These are phyloP conservation scores for Sutorius australiensis DNA, from an alignment of 768 basidiomycete species.

Conservation along the genomic window DNA sequence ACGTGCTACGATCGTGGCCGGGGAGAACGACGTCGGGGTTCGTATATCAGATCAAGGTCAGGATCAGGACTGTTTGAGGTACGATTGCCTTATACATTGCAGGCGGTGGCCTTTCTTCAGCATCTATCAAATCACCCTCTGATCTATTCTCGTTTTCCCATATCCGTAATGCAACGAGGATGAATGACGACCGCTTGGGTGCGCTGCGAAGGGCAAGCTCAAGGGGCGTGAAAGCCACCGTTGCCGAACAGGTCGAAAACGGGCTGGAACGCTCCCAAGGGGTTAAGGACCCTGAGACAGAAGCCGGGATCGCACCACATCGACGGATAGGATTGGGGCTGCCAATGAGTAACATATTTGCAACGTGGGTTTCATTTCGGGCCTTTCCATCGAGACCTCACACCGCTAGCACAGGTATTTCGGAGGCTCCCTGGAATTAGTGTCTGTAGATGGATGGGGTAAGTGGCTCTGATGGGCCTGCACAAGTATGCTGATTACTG, in stretches of 20 bases:
- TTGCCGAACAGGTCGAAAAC: conserved; percentile 66
- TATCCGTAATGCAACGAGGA: conserved; percentile 65
- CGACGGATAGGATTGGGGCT: conserved; percentile 76
- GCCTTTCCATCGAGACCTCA: background rate
- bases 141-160: conserved; percentile 92
- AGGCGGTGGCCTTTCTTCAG: conserved; percentile 69
- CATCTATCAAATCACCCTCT: conserved; percentile 56
- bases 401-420: conserved; percentile 54
- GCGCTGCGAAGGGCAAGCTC: conserved; percentile 62
- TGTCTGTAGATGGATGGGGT: conserved; percentile 85
- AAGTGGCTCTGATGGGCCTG: conserved; percentile 24
- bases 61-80: background rate
- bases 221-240: conserved; percentile 69
- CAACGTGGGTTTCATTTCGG: conserved; percentile 50
- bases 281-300: conserved; percentile 38
- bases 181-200: conserved; percentile 63
- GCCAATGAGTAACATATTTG: conserved; percentile 87
- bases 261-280: conserved; percentile 23
- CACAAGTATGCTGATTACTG: background rate
- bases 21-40: conserved; percentile 68
- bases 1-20: conserved; percentile 69
- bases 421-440: conserved; percentile 73
- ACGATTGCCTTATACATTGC: conserved; percentile 9
- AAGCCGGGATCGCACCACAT: conserved; percentile 48
- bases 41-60: conserved; percentile 90